Evolutionary conservation across 1,139 yeast genomes (phyloP).

Genomic region (Candida albicans): DNA sequence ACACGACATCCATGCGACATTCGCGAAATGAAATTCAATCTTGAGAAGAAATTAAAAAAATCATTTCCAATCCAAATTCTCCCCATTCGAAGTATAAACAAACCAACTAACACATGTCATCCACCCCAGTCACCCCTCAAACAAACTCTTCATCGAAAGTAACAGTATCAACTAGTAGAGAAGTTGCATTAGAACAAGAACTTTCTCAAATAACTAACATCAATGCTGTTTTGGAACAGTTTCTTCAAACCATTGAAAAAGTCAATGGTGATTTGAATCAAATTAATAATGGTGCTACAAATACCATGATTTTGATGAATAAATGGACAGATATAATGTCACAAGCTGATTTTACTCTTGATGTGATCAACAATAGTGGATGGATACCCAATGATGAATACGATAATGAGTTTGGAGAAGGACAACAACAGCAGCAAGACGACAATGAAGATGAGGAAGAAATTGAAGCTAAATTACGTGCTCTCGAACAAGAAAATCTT

Average conservation of each 20-base stretch:
- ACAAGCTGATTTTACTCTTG: constrained; percentile 45
- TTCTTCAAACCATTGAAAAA: constrained; percentile 28
- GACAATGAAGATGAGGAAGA: constrained; percentile 27
- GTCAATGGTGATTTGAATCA: constrained; percentile 30
- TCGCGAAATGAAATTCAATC: too few species aligned
- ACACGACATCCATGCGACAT: background rate
- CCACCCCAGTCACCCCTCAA: constrained; percentile 1
- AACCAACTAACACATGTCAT: background rate
- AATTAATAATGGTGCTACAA: constrained; percentile 34
- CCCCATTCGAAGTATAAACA: background rate
- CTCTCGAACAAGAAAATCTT: constrained; percentile 29
- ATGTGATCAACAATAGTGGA: constrained; percentile 31
- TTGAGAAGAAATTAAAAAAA: background rate
- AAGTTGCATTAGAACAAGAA: constrained; percentile 37
- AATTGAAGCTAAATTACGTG: constrained; percentile 25
- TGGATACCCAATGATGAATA: constrained; percentile 31
- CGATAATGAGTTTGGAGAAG: background rate
- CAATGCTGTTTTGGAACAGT: constrained; percentile 30
- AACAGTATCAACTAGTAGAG: background rate
- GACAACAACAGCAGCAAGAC: constrained; percentile 8
- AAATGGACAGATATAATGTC: constrained; percentile 49
- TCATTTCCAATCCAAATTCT: too few species aligned
- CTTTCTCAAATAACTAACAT: constrained; percentile 34
- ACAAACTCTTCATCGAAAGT: background rate
- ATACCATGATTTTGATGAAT: constrained; percentile 39